phyloP scores from a whole-genome alignment of 306 rosid species.

The Boehmeria nivea region DNA sequence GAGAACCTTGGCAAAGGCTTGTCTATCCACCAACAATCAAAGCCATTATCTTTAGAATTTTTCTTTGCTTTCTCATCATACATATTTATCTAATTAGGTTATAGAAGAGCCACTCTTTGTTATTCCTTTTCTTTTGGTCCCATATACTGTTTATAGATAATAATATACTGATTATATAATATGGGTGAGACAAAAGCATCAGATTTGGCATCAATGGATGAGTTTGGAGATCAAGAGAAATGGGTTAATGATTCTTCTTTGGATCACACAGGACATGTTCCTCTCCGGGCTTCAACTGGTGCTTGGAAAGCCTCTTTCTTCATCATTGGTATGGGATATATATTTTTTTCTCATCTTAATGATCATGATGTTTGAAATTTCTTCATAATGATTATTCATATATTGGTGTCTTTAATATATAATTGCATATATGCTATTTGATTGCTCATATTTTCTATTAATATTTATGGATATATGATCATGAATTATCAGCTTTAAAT shows the following conservation, averaged over 20 bases:
- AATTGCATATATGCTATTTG: too few relatives aligned
- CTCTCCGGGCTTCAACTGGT: constrained; percentile 36
- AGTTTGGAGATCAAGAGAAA: constrained; percentile 17
- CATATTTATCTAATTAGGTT: background rate
- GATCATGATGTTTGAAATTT: too few relatives aligned
- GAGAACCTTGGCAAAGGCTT: constrained; percentile 18
- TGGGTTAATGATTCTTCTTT: constrained; percentile 39
- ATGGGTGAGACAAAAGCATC: background rate
- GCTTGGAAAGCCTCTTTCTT: constrained; percentile 36
- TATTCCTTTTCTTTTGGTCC: background rate
- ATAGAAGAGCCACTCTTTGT: too few relatives aligned
- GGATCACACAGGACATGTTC: constrained; percentile 33
- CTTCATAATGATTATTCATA: too few relatives aligned
- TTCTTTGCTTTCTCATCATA: too few relatives aligned
- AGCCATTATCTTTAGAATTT: too few relatives aligned
- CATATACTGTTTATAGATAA: background rate
- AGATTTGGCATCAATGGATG: constrained; percentile 1
- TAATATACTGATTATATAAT: background rate
- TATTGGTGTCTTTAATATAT: too few relatives aligned
- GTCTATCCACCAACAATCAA: constrained; percentile 11
- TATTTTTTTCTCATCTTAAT: background rate
- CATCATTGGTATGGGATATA: constrained; percentile 14
- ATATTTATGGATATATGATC: too few relatives aligned
- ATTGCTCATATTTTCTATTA: too few relatives aligned
- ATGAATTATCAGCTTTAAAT: too few relatives aligned